Conservation (phyloP, 495 filamentous ascomycete genomes). For the Penicillium canariense region DNA sequence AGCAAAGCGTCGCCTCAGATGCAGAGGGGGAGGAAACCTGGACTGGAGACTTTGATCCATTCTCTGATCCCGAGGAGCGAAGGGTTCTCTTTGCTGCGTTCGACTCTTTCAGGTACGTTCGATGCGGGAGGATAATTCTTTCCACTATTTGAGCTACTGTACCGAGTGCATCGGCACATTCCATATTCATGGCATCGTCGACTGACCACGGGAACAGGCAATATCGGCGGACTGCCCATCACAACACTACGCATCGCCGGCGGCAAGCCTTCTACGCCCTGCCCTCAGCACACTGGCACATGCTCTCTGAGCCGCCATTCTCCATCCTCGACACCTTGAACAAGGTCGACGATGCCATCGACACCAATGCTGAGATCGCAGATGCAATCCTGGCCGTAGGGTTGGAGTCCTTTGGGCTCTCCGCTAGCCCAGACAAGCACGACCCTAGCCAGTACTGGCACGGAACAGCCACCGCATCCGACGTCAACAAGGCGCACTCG, state of each 20-base stretch:
- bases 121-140: background rate
- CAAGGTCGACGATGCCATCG: conserved; percentile 82
- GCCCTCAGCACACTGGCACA: conserved; percentile 74
- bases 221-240: conserved; percentile 79
- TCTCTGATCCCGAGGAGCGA: conserved; percentile 71
- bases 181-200: background rate
- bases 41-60: conserved; percentile 57
- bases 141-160: background rate
- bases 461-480: conserved; percentile 60
- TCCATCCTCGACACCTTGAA: conserved; percentile 73
- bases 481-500: conserved; percentile 86
- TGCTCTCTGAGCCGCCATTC: conserved; percentile 78
- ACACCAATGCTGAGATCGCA: conserved; percentile 80
- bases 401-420: conserved; percentile 61
- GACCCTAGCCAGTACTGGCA: conserved; percentile 56
- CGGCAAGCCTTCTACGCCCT: conserved; percentile 89
- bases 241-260: conserved; percentile 83
- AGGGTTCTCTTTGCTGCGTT: conserved; percentile 72
- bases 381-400: conserved; percentile 68
- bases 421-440: conserved; percentile 27
- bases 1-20: conserved; percentile 11
- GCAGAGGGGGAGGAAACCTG: conserved; percentile 42
- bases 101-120: conserved; percentile 81
- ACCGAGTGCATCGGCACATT: background rate
- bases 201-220: conserved; percentile 50